These are phyloP conservation scores for Allantophomopsis lycopodina DNA, from an alignment of 2,329 filamentous ascomycete species.

Conservation along the genomic window DNA sequence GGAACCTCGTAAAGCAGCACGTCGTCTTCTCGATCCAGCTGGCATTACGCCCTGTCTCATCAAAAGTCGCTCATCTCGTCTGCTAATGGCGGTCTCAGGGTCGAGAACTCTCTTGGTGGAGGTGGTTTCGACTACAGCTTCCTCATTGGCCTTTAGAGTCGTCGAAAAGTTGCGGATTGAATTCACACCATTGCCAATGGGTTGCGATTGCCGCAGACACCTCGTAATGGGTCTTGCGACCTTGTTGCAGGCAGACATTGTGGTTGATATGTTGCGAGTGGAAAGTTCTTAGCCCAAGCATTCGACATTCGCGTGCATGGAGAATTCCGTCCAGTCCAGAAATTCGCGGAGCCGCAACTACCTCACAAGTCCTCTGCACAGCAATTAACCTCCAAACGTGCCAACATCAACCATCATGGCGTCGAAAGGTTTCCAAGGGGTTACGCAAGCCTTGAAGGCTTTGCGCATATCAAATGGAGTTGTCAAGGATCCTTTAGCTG, in stretches of 20 bases:
- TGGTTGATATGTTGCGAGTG: constrained; percentile 2
- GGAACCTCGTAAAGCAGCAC: constrained; percentile 52
- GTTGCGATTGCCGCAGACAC: constrained; percentile 30
- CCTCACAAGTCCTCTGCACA: not conserved
- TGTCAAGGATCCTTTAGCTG: constrained; percentile 23
- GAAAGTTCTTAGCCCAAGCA: no score
- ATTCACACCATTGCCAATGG: constrained; percentile 10
- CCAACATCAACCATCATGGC: constrained; percentile 12
- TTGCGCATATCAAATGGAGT: constrained; percentile 9
- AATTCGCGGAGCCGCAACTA: not conserved
- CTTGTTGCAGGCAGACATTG: constrained; percentile 47
- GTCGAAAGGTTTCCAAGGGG: constrained; percentile 15
- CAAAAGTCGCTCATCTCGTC: constrained; percentile 51
- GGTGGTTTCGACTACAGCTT: constrained; percentile 20
- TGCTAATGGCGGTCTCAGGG: constrained; percentile 53
- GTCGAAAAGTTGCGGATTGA: constrained; percentile 15
- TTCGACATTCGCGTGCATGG: not conserved
- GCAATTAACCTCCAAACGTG: constrained; percentile 3
- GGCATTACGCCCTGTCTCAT: constrained; percentile 56
- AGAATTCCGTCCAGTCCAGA: constrained; percentile 1
- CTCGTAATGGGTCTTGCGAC: constrained; percentile 40
- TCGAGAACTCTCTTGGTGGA: constrained; percentile 33
- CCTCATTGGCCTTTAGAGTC: constrained; percentile 21
- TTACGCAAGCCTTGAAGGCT: constrained; percentile 13
- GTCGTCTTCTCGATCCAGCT: constrained; percentile 73